A percentile compares a stretch with the other conserved stretches of the same genome.
phyloP scores from a whole-genome alignment of 2,329 filamentous ascomycete species.

The Macroventuria anomochaeta region DNA sequence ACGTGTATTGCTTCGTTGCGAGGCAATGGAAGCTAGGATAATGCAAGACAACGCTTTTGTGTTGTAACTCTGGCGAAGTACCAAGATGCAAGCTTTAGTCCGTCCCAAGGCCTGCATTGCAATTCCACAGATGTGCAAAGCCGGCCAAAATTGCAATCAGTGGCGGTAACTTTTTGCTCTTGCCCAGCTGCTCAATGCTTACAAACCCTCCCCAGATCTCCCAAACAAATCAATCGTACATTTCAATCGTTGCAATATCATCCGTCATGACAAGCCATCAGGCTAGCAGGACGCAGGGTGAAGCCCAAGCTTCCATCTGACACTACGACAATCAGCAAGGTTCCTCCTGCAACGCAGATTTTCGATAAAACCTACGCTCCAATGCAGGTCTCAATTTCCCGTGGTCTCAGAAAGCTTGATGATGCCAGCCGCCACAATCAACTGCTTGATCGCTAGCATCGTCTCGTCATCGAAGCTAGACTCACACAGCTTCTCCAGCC shows the following conservation, averaged over 20 bases:
- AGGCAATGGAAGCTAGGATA: not conserved
- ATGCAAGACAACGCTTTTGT: too few relatives aligned
- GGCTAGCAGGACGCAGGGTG: not conserved
- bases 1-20: not conserved
- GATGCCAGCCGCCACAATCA: conserved; percentile 1
- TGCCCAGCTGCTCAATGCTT: not conserved
- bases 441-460: conserved; percentile 16
- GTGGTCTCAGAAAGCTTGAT: not conserved
- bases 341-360: not conserved
- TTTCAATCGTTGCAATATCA: not conserved
- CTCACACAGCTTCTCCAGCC: conserved; percentile 20
- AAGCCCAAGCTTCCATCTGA: not conserved
- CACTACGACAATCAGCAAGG: not conserved
- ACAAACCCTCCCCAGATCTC: not conserved
- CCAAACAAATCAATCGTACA: not conserved
- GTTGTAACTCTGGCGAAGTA: too few relatives aligned
- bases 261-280: not conserved
- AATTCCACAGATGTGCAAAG: too few relatives aligned
- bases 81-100: not conserved
- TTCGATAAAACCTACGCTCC: not conserved
- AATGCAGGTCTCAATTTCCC: not conserved
- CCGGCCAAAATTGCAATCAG: not conserved
- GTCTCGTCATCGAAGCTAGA: conserved; percentile 20
- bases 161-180: not conserved
- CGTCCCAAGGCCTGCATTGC: not conserved